phyloP scores from a whole-genome alignment of 352 stramenopile genomes.

The Pythium myriotylum region DNA sequence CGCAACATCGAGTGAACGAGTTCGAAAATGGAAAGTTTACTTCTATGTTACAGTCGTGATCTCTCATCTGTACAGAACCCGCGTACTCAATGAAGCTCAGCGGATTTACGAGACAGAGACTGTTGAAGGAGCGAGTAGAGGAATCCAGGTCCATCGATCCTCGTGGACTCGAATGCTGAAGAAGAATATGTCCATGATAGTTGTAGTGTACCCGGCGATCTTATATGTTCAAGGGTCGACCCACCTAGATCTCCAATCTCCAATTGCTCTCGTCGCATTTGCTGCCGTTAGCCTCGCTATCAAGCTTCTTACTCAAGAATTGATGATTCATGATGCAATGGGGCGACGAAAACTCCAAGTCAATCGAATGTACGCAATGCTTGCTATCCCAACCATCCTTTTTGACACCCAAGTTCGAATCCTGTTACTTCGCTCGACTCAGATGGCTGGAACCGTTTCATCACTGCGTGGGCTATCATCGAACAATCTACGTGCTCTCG shows the following conservation, averaged over 20 bases:
- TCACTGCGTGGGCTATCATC: not conserved
- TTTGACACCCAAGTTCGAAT: slow-evolving; percentile 31
- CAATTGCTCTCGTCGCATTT: not conserved
- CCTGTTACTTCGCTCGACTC: slow-evolving; percentile 15
- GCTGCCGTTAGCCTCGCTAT: not conserved
- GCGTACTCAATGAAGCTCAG: not conserved
- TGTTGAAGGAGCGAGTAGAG: not conserved
- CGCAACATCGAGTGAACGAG: not conserved
- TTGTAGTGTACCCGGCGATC: not conserved
- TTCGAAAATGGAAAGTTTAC: not conserved
- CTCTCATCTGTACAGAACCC: not conserved
- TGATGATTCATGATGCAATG: slow-evolving; percentile 6
- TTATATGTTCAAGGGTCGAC: slow-evolving; percentile 7
- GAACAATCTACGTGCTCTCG: not conserved
- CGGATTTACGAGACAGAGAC: slow-evolving; percentile 1
- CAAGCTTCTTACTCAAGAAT: slow-evolving; percentile 9
- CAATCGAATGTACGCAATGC: slow-evolving; percentile 18
- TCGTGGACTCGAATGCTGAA: not conserved
- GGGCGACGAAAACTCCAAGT: slow-evolving; percentile 9
- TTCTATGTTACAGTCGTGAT: not conserved
- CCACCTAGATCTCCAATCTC: slow-evolving; percentile 3
- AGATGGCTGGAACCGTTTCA: not conserved
- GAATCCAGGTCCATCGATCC: not conserved
- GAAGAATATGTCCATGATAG: slow-evolving; percentile 10
- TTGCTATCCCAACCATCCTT: slow-evolving; percentile 24